These are phyloP conservation scores for Xylaria sp. DNA, from an alignment of 2,329 filamentous ascomycete species.

Conservation along the genomic window DNA sequence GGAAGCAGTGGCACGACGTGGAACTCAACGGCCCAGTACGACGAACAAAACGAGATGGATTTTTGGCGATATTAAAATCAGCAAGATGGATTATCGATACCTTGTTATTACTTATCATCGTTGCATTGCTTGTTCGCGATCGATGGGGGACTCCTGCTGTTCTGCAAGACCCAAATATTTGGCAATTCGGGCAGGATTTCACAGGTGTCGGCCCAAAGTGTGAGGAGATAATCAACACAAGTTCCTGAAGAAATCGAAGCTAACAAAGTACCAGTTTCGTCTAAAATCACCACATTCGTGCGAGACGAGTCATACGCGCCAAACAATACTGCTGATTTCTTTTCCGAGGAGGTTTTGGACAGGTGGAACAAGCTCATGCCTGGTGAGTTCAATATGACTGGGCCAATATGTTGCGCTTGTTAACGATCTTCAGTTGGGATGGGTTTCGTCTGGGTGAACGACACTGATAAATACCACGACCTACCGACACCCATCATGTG, in stretches of 20 bases:
- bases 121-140: constrained; percentile 50
- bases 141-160: constrained; percentile 38
- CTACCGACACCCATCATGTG: constrained; percentile 48
- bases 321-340: constrained; percentile 53
- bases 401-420: constrained; percentile 13
- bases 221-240: constrained; percentile 33
- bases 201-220: constrained; percentile 52
- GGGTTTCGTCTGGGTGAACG: constrained; percentile 51
- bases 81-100: constrained; percentile 55
- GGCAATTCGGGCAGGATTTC: constrained; percentile 54
- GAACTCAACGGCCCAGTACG: constrained; percentile 43
- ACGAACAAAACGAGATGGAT: constrained; percentile 39
- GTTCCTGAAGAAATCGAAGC: not conserved
- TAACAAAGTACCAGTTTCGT: constrained; percentile 46
- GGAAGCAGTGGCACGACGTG: constrained; percentile 50
- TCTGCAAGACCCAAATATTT: constrained; percentile 40
- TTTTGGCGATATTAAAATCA: constrained; percentile 46
- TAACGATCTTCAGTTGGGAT: constrained; percentile 46
- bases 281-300: constrained; percentile 53
- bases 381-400: constrained; percentile 41
- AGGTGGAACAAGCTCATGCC: constrained; percentile 56
- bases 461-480: constrained; percentile 47
- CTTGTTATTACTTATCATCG: constrained; percentile 51
- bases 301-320: constrained; percentile 54
- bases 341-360: constrained; percentile 50